phyloP scores from a whole-genome alignment of 164 flowering plant species.

The Paratinospora sagittata region DNA sequence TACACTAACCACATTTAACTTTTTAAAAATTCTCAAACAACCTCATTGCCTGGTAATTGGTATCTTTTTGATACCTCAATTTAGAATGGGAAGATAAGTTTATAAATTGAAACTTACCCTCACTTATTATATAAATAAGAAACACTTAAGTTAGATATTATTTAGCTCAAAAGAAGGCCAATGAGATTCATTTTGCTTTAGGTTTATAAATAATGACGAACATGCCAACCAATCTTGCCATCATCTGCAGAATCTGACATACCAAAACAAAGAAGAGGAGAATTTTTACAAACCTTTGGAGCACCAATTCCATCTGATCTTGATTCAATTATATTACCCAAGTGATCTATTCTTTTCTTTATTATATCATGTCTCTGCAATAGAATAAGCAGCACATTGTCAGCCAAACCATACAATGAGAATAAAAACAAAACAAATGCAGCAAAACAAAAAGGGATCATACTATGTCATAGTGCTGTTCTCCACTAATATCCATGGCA shows the following conservation, averaged over 20 bases:
- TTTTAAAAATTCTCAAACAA: no score
- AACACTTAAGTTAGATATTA: no score
- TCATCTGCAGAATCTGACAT: background rate
- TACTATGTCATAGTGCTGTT: conserved; percentile 75
- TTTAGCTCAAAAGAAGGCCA: no score
- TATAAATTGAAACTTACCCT: no score
- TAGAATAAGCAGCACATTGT: conserved; percentile 2
- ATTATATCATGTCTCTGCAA: conserved; percentile 79
- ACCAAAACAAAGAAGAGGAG: conserved; percentile 7
- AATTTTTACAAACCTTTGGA: conserved; percentile 51
- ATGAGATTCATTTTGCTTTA: no score
- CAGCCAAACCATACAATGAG: background rate
- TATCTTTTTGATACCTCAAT: no score
- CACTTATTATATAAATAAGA: no score
- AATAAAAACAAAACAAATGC: background rate
- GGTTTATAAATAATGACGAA: no score
- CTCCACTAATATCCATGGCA: conserved; percentile 83
- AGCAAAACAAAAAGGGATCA: conserved; percentile 10
- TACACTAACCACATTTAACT: no score
- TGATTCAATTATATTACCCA: conserved; percentile 64
- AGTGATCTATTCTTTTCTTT: conserved; percentile 64
- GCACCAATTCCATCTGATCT: conserved; percentile 70
- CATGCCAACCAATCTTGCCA: background rate
- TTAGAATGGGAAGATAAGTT: no score
- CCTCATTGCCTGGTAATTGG: no score